Evolutionary conservation across 2,329 filamentous ascomycete species (phyloP), one percentile per base, ranked within the genome.

Genomic region (Aspergillus costaricaensis): DNA sequence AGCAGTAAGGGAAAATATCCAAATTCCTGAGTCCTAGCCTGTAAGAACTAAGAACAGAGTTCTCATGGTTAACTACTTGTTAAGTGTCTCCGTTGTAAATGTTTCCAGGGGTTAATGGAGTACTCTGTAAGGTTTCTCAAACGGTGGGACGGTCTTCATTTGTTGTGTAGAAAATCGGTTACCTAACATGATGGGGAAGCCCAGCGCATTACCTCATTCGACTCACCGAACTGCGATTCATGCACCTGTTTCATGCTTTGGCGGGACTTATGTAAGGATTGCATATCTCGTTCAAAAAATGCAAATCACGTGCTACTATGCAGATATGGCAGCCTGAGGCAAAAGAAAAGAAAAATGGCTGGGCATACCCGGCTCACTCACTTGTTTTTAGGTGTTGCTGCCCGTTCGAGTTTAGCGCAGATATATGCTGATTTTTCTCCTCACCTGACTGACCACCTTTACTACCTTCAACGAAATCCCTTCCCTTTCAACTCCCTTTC

Each of bases 381-480:
- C 32, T 36, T 27, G 43, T n/a, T 12, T 47, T 25, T 17, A 51
- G 39, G 50, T 30, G 19, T 36, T 17, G 21, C 59, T 57, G 38
- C 61, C 48, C n/a, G 21, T 52, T 60, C 5, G n/a, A 32, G 61
- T 57, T 53, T 61, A 63, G 65, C 44, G 41, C 15, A 36, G 39
- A n/a, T 36, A 19, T 36, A 48, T 53, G 56, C 51, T 50, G 57
- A 43, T 52, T 62, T 64, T 65, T 55, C 52, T 56, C 49, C 60
- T 68, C 66, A 68, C 64, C 64, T 67, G 66, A 67, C 65, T 54
- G 54, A 36, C 39, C 57, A 47, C 39, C 39, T 38, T 36, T 36
- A 36, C 32, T 36, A 36, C 32, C 32, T 36, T 36, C 12, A 41
- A 36, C 36, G 54, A 57, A 32, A 59, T 61, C 55, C 52, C 36